These are phyloP conservation scores for Geotrichum macrosporum DNA, from an alignment of 1,139 yeast genomes.

Conservation along the genomic window DNA sequence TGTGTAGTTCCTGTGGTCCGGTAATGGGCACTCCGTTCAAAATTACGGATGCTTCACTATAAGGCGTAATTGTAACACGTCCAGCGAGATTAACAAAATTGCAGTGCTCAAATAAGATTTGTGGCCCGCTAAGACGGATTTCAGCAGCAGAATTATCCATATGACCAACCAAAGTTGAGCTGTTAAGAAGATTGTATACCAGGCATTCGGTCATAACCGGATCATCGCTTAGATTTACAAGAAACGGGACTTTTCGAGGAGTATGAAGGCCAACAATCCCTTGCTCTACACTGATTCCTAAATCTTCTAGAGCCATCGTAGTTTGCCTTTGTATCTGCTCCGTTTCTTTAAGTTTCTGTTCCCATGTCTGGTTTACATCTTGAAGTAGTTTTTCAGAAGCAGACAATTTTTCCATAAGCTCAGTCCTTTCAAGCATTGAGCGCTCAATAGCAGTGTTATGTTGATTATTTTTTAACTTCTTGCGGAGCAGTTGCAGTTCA, in stretches of 20 bases:
- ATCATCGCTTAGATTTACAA: slow-evolving; percentile 34
- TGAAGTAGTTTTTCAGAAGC: slow-evolving; percentile 30
- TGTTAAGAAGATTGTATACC: slow-evolving; percentile 32
- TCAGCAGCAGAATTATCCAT: slow-evolving; percentile 24
- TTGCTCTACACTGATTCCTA: slow-evolving; percentile 31
- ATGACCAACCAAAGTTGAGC: slow-evolving; percentile 31
- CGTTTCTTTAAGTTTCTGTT: slow-evolving; percentile 29
- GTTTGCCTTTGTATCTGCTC: slow-evolving; percentile 30
- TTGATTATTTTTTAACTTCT: slow-evolving; percentile 18
- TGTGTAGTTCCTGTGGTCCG: slow-evolving; percentile 23
- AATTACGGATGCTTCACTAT: slow-evolving; percentile 25
- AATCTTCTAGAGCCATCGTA: slow-evolving; percentile 31
- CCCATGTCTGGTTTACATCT: slow-evolving; percentile 34
- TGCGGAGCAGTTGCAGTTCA: slow-evolving; percentile 29
- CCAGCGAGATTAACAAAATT: slow-evolving; percentile 25
- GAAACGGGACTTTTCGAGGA: slow-evolving; percentile 32
- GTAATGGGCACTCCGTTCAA: slow-evolving; percentile 29
- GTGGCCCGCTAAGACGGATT: slow-evolving; percentile 29
- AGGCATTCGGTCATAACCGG: slow-evolving; percentile 32
- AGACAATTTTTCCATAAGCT: slow-evolving; percentile 28
- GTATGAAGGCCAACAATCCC: slow-evolving; percentile 31
- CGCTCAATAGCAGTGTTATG: slow-evolving; percentile 8
- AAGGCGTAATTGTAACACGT: slow-evolving; percentile 24
- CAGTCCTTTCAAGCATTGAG: slow-evolving; percentile 12
- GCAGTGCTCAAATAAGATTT: slow-evolving; percentile 30